Conservation (phyloP, 2,329 filamentous ascomycete species). For the Monilinia aucupariae region DNA sequence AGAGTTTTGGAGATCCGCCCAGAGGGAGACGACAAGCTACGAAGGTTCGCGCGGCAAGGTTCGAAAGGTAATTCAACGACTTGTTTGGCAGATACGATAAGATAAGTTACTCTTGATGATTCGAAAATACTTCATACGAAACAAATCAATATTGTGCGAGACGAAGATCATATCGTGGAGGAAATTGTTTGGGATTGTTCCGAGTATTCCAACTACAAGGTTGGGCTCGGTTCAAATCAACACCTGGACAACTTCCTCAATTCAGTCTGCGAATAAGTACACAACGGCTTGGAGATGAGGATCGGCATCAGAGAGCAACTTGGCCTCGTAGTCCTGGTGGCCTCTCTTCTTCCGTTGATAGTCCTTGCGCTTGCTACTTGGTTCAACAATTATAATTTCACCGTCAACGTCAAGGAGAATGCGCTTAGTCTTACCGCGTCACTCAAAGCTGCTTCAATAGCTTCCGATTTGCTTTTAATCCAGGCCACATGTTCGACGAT, state of each 20-base stretch:
- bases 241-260: conserved; percentile 5
- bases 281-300: conserved; percentile 52
- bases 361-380: conserved; percentile 73
- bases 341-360: conserved; percentile 67
- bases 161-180: background rate
- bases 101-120: background rate
- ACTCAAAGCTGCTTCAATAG: conserved; percentile 77
- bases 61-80: background rate
- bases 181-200: background rate
- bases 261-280: background rate
- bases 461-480: conserved; percentile 72
- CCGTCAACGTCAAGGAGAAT: conserved; percentile 51
- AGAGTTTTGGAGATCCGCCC: background rate
- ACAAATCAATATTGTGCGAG: background rate
- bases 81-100: background rate
- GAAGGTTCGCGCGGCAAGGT: background rate
- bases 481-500: conserved; percentile 70
- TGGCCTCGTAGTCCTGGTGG: conserved; percentile 69
- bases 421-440: conserved; percentile 74
- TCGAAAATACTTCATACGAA: background rate
- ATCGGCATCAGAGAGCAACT: conserved; percentile 86
- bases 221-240: conserved; percentile 8
- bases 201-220: background rate
- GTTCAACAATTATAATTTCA: conserved; percentile 57
- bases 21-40: background rate